Base-by-base conservation (phyloP, 164 flowering plant genomes). In the Malania oleifera region DNA sequence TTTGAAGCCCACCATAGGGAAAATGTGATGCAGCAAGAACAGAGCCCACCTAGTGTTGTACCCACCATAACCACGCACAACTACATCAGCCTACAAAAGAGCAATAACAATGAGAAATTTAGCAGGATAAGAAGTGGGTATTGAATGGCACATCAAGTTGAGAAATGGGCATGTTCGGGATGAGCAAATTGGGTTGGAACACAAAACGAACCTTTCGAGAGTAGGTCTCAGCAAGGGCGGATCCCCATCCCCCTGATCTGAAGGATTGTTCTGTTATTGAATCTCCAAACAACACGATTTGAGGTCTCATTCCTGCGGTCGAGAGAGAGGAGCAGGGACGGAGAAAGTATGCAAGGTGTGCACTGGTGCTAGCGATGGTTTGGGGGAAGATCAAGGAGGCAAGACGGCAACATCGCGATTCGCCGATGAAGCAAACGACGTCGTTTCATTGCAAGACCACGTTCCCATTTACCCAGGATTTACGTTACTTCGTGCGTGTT, bases 1-100 rank as follows among this genome's bases (percentile, higher is more conserved):
- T 11, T 43, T 27, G 40, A 18, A 35, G 28, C 69, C 60, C 72
- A 87, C 98, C 64, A 79, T 66, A 41, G 95, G 89, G 58, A 92
- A 92, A 58, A 87, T 45, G 66, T 77, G 86, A 53, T 78, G 78
- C 49, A 92, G 60, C 77, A 92, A 70, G 75, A 89, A 87, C 66
- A 89, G 60, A 49, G 98, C 98, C 96, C 85, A 89, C 72, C 88
- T 80, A 12, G 91, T 87, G 67, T 84, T 92, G 75, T 92, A 92
- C 24, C 98, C 98, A 70, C 96, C 81, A 70, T 89, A 92, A 2
- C 96, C 98, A 58, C 96, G 95, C 54, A 80, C 63, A 1, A 84
- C 4, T 3, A 92, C 76, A 74, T 89, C 98, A 61, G 82, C 96
- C 96, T 67, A 39, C 17, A 25, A 45, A 41, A n/a, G 18, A 27